These are phyloP conservation scores for Elaeis guineensis DNA, from an alignment of 176 grass and related monocot genomes.

Conservation along the genomic window DNA sequence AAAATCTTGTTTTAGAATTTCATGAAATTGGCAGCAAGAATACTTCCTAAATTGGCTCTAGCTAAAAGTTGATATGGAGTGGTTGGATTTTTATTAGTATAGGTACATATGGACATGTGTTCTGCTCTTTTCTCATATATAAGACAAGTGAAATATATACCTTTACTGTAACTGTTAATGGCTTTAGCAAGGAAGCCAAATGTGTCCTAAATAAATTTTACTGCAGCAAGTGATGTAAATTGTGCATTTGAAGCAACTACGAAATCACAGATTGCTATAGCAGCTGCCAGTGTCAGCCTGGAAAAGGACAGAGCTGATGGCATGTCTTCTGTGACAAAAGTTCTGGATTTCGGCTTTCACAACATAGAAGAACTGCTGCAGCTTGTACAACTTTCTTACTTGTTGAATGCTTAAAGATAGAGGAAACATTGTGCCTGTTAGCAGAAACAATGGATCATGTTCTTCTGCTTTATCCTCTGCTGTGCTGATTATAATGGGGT, in stretches of 20 bases:
- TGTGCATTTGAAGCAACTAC: constrained; percentile 72
- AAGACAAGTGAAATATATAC: too few species aligned
- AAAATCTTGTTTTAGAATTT: too few species aligned
- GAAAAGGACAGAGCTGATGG: constrained; percentile 24
- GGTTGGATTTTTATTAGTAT: too few species aligned
- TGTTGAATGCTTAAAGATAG: constrained; percentile 7
- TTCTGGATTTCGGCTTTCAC: constrained; percentile 73
- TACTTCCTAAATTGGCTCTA: too few species aligned
- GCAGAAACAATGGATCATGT: neutral
- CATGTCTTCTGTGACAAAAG: constrained; percentile 54
- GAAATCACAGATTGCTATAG: constrained; percentile 51
- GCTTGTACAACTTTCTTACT: too few species aligned
- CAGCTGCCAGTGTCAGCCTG: constrained; percentile 31
- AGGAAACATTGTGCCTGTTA: constrained; percentile 1
- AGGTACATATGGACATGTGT: too few species aligned
- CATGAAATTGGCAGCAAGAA: too few species aligned
- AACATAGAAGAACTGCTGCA: constrained; percentile 57
- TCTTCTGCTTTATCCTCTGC: neutral
- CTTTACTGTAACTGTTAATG: too few species aligned
- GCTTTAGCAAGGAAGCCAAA: neutral
- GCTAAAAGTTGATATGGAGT: too few species aligned
- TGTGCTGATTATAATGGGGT: constrained; percentile 2
- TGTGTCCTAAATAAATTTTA: constrained; percentile 11
- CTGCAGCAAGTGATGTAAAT: constrained; percentile 67
- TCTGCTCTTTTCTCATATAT: too few species aligned